Evolutionary conservation across 371 early-diverging fungal species (phyloP), one percentile per base, ranked within the genome.

Genomic region (Coemansia sp.): DNA sequence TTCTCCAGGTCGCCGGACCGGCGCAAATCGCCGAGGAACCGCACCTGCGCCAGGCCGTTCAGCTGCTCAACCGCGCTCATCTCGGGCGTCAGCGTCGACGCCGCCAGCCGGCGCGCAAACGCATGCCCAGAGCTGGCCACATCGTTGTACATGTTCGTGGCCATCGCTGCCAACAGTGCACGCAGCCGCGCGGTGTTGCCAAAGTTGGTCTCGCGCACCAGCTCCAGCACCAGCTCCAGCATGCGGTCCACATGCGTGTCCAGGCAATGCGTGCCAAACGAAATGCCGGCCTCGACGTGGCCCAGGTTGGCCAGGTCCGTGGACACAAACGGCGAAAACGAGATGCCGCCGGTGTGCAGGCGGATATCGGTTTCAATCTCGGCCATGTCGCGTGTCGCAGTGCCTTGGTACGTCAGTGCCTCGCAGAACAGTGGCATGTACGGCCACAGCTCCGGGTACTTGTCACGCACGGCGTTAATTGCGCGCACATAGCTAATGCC

Each of bases 341-440:
- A 79, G 41, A 97, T 82, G 9, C 97, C 97, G 47, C 94, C 95
- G 5, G 97, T 94, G 67, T 86, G 81, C 38, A 89, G 77, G 20
- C 93, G 82, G 51, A 96, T 91, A 3, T 91, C 88, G 20, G 95
- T 92, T 66, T 94, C 94, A 33, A 97, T 86, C 40, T 89, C 91
- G 26, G 90, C 85, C 86, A 94, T 91, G 11, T 85, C 71, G 59
- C 87, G 87, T 10, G 71, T 56, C 4, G 76, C 77, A 3, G 95
- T 95, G 45, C 96, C 97, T n/a, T 95, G 81, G 7, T 90, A 90
- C 8, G 90, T 87, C 40, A 97, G 74, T 0, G 92, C 81, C 78
- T 87, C 89, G 61, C 87, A 82, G 71, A 91, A 94, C 61, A 94
- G 76, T 4, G 93, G 92, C 34, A 94, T 67, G 64, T 88, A 93